Conservation (phyloP, 306 rosid species). For the Cucurbita moschata region DNA sequence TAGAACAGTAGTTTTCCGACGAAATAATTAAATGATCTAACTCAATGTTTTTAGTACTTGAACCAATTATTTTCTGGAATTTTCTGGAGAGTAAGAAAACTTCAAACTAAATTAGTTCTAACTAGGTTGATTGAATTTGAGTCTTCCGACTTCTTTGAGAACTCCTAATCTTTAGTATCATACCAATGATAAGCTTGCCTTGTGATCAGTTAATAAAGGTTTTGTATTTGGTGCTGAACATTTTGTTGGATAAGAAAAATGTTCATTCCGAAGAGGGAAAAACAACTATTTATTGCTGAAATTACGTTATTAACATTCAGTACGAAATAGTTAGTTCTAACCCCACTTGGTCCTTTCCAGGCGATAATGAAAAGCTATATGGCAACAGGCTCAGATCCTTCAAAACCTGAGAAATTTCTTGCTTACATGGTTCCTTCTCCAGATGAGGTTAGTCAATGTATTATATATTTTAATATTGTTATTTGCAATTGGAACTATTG, state of each 20-base stretch:
- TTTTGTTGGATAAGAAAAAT: neutral
- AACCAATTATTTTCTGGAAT: too few species aligned
- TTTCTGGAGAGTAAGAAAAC: too few species aligned
- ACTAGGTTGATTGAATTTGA: neutral
- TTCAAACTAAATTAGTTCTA: too few species aligned
- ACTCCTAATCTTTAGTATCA: neutral
- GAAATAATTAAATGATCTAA: too few species aligned
- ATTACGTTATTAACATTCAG: neutral
- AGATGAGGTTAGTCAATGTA: slow-evolving; percentile 46
- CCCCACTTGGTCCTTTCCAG: slow-evolving; percentile 24
- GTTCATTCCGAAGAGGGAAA: neutral
- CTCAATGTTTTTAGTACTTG: too few species aligned
- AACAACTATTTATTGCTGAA: too few species aligned
- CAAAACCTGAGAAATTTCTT: slow-evolving; percentile 79
- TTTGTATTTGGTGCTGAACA: neutral
- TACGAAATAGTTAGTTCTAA: neutral
- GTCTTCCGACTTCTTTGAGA: neutral
- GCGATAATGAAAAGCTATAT: slow-evolving; percentile 85
- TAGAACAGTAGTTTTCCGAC: too few species aligned
- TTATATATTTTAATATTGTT: neutral
- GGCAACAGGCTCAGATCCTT: slow-evolving; percentile 50
- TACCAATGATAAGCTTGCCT: neutral
- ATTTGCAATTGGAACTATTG: neutral
- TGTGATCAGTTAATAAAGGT: neutral
- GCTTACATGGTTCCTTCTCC: slow-evolving; percentile 91